phyloP scores from a whole-genome alignment of 345 rosid species.

The Geranium rotundifolium region DNA sequence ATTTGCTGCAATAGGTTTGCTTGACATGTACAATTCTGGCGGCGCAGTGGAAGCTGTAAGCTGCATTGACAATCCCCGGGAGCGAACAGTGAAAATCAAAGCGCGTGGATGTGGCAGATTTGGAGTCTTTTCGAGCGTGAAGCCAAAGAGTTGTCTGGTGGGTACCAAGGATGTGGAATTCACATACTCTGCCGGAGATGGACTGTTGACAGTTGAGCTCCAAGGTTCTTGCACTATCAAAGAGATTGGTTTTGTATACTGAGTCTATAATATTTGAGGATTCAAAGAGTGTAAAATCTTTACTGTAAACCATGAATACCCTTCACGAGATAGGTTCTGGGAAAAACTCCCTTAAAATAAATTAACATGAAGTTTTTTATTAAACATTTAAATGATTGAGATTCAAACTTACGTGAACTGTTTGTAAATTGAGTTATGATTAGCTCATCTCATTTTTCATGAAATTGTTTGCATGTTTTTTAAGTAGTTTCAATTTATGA shows the following conservation, averaged over 20 bases:
- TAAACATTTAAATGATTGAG: too few species aligned
- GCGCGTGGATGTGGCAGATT: slow-evolving; percentile 43
- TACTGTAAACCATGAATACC: too few species aligned
- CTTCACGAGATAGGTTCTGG: too few species aligned
- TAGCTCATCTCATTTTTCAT: too few species aligned
- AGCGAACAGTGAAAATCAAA: slow-evolving; percentile 16
- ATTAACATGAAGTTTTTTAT: too few species aligned
- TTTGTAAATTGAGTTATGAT: too few species aligned
- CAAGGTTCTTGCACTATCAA: slow-evolving; percentile 18
- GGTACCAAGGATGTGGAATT: slow-evolving; percentile 35
- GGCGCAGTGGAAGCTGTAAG: slow-evolving; percentile 46
- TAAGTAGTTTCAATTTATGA: too few species aligned
- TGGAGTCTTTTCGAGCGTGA: slow-evolving; percentile 35
- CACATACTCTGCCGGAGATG: slow-evolving; percentile 29
- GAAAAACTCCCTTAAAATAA: too few species aligned
- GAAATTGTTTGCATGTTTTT: too few species aligned
- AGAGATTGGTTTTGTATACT: slow-evolving; percentile 30
- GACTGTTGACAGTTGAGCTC: slow-evolving; percentile 32
- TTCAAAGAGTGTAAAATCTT: not conserved
- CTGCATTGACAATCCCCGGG: slow-evolving; percentile 10
- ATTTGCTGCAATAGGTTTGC: slow-evolving; percentile 25
- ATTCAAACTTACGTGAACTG: too few species aligned
- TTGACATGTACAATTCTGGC: slow-evolving; percentile 21
- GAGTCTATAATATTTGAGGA: too few species aligned
- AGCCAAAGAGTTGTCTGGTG: slow-evolving; percentile 41